These are phyloP conservation scores for Vanderwaltozyma yarrowii DNA, from an alignment of 805 yeast genomes.

Conservation along the genomic window DNA sequence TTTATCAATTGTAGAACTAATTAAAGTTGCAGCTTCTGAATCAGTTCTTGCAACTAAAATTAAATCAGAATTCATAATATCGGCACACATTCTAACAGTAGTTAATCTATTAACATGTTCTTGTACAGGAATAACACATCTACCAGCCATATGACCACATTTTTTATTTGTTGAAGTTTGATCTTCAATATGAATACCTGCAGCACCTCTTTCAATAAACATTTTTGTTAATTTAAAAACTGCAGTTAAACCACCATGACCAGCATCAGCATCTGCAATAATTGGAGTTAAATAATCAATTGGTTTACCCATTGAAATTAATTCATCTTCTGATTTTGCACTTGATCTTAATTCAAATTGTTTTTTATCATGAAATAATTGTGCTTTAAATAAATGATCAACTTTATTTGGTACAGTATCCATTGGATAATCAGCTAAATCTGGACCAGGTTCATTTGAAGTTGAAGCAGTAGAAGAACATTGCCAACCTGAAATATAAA, in stretches of 20 bases:
- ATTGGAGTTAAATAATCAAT: constrained; percentile 89
- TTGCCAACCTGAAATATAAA: constrained; percentile 98
- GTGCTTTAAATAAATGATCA: constrained; percentile 94
- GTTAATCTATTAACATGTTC: constrained; percentile 93
- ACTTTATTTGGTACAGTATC: constrained; percentile 98
- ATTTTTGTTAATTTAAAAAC: constrained; percentile 89
- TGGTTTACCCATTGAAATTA: constrained; percentile 62
- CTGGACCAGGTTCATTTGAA: constrained; percentile 96
- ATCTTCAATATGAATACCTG: constrained; percentile 97
- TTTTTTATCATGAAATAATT: constrained; percentile 92
- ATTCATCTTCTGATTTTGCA: constrained; percentile 42
- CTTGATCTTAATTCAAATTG: constrained; percentile 76
- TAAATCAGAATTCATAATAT: constrained; percentile 79
- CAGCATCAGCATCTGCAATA: constrained; percentile 96
- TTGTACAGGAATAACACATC: constrained; percentile 93
- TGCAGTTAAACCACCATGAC: constrained; percentile 98
- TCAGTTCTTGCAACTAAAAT: constrained; percentile 91
- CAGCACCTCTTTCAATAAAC: constrained; percentile 97
- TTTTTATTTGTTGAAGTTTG: constrained; percentile 98
- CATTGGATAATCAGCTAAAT: constrained; percentile 96
- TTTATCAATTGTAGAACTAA: constrained; percentile 87
- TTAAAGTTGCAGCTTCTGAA: constrained; percentile 93
- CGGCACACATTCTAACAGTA: constrained; percentile 92
- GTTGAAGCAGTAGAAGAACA: constrained; percentile 97
- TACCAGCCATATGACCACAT: constrained; percentile 99